Base-by-base conservation (phyloP, 2,329 filamentous ascomycete genomes). In the Fusarium algeriense region DNA sequence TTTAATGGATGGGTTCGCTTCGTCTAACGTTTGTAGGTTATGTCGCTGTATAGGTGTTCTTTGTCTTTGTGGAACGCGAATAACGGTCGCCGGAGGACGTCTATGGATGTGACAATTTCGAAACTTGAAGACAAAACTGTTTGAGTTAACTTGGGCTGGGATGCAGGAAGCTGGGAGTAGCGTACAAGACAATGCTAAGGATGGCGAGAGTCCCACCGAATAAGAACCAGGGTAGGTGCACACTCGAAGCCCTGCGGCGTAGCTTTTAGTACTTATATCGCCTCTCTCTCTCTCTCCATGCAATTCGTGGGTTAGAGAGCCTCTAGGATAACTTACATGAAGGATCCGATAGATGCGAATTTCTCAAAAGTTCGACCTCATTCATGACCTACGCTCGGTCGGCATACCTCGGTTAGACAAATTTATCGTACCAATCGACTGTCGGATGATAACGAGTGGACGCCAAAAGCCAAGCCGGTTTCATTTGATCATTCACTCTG, bases 211-310 rank as follows among this genome's bases (percentile, higher is more conserved):
- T 65, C 4, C 62, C 62, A 14, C 62, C 62, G 13, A 65, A 65
- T 23, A 65, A 23, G 30, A 65, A 65, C 62, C 62, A 65, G 17
- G 62, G 62, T 32, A 65, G 5, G 11, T 65, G 12, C 17, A 65
- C 62, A 32, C 41, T 20, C 6, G 60, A 56, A 10, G 62, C 60
- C 62, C 62, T 65, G 7, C 4, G 7, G 13, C 1, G 6, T 23
- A 5, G 19, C 6, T 5, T 14, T 64, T 41, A 64, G 59, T 7
- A 23, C 23, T 23, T 23, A 6, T 30, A 8, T 30, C 7, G 30
- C 7, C 6, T 30, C 30, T 7, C 30, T 10, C 30, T 30, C 5
- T 23, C 23, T 23, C 5, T 30, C 7, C n/a, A 15, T 6, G 1
- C 15, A 17, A 11, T 32, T 23, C 12, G 15, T n/a, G 7, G 38